Conservation (phyloP, 2,329 filamentous ascomycete genomes). For the Fusarium sp. region DNA sequence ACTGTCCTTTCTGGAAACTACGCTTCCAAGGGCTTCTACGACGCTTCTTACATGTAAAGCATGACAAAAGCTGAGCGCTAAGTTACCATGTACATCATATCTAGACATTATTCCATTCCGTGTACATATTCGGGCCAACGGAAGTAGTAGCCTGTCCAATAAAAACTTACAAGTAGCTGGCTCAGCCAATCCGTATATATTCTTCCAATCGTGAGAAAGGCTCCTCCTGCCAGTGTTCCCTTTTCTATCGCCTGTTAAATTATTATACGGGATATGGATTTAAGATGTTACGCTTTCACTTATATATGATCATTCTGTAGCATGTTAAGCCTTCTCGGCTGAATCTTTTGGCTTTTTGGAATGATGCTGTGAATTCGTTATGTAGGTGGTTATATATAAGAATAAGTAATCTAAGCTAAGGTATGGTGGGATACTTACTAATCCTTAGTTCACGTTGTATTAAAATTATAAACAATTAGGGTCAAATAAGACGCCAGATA, state of each 20-base stretch:
- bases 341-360: accelerated
- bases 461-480: accelerated
- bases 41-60: slow-evolving; percentile 32
- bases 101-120: not conserved
- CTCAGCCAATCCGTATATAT: accelerated
- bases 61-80: too few species aligned
- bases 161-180: not conserved
- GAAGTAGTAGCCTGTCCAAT: not conserved
- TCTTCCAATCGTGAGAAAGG: accelerated
- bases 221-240: accelerated
- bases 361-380: not conserved
- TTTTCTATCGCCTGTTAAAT: accelerated
- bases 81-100: not conserved
- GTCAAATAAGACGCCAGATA: accelerated
- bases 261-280: not conserved
- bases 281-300: not conserved
- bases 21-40: slow-evolving; percentile 31
- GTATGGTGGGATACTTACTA: not conserved
- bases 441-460: accelerated
- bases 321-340: not conserved
- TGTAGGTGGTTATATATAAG: accelerated
- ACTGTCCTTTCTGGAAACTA: slow-evolving; percentile 39
- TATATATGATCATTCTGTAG: accelerated
- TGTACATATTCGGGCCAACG: not conserved
- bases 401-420: not conserved